Evolutionary conservation across 768 basidiomycete species (phyloP).

Genomic region (Termitomyces sp.): DNA sequence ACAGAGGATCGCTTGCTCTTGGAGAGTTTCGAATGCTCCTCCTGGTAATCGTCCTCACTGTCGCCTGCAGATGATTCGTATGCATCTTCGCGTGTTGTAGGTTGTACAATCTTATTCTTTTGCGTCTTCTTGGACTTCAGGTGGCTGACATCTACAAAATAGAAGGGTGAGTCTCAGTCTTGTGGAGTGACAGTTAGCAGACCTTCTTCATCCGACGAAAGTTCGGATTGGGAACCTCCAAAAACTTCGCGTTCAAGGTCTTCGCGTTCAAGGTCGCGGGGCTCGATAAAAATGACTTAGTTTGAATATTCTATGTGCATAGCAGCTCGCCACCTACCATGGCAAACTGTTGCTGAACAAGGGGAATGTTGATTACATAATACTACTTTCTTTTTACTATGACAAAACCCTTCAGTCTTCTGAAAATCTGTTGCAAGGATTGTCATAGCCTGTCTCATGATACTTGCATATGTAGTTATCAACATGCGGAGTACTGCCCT

Average conservation of each 20-base stretch:
- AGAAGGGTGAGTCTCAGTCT: not conserved
- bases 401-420: no score
- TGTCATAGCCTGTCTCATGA: no score
- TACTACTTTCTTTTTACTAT: not conserved
- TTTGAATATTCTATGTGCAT: not conserved
- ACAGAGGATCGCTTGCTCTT: constrained; percentile 28
- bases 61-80: constrained; percentile 45
- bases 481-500: no score
- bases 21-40: constrained; percentile 22
- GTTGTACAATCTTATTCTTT: constrained; percentile 26
- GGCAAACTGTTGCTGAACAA: not conserved
- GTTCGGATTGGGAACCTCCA: constrained; percentile 80
- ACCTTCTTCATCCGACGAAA: constrained; percentile 74
- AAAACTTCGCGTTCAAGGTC: constrained; percentile 72
- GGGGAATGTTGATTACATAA: constrained; percentile 1
- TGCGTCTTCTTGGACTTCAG: constrained; percentile 36
- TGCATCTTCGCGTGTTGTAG: constrained; percentile 45
- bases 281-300: constrained; percentile 3
- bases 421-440: no score
- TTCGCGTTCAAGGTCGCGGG: constrained; percentile 44
- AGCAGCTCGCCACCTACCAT: not conserved
- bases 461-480: no score
- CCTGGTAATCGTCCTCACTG: constrained; percentile 50
- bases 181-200: not conserved
- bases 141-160: constrained; percentile 36